Evolutionary conservation across 2,329 filamentous ascomycete species (phyloP), one percentile per base, ranked within the genome.

Genomic region (Aspergillus versicolor): DNA sequence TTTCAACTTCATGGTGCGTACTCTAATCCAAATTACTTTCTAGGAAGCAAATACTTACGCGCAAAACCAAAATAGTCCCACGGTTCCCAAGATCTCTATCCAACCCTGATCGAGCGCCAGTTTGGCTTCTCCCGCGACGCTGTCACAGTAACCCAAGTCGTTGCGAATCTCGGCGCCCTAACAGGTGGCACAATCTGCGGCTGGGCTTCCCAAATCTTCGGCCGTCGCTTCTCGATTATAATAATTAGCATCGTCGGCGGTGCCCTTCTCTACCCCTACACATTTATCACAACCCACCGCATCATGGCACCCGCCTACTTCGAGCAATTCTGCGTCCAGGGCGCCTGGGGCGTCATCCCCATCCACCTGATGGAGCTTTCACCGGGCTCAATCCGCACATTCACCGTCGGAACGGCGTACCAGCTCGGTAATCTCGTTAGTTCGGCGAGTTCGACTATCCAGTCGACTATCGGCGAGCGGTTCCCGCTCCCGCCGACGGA

Each of bases 251-350:
- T 87, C 55, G 65, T 87, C 7, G 90, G 91, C 22, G 90, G 89
- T 30, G 90, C 90, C 0, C 76, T 96, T 1, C 79, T 96, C 1
- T 94, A 95, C 70, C 91, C 92, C 0, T 95, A 96, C 74, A 89
- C 86, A 0, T 57, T 57, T 34, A 46, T 57, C 17, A 34, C 40
- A 2, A 80, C 76, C 63, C 77, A 86, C 5, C 78, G 79, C 13
- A 79, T 95, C 66, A 92, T 92, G 48, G 91, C 90, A 0, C 86
- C 88, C 0, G 90, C 90, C 1, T 96, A 94, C 74, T 94, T 94
- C 73, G 82, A 93, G 75, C 89, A 91, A 70, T 90, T 91, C 70
- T 89, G 84, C 66, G 88, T 91, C 2, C 88, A 91, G 70, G 89
- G 88, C 21, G 88, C 88, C 0, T 91, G 88, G 88, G 88, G 83